phyloP scores from a whole-genome alignment of 176 grass and related monocot species.

The Pontederia paniculata region DNA sequence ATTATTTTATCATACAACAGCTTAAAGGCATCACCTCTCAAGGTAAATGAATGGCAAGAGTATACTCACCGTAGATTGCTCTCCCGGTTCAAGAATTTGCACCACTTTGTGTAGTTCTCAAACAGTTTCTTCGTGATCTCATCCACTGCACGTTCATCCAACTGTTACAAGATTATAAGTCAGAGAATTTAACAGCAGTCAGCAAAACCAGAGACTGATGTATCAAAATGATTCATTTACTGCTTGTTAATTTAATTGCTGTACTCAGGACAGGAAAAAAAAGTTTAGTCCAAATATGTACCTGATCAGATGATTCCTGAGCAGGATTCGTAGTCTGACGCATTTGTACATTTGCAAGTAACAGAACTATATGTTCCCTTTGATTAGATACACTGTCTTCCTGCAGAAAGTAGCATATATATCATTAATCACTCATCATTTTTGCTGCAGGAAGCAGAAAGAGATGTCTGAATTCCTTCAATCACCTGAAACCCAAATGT shows the following conservation, averaged over 20 bases:
- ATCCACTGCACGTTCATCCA: constrained; percentile 66
- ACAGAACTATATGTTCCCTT: constrained; percentile 81
- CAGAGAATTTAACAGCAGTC: background rate
- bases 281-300: constrained; percentile 22
- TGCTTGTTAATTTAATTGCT: background rate
- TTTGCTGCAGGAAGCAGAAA: background rate
- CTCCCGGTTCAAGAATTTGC: constrained; percentile 73
- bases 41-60: background rate
- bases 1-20: no score
- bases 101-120: constrained; percentile 93
- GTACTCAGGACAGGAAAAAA: background rate
- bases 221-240: background rate
- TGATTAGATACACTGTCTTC: constrained; percentile 84
- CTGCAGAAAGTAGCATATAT: constrained; percentile 26
- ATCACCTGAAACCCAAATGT: constrained; percentile 95
- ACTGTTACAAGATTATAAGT: no score
- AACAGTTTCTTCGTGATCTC: constrained; percentile 75
- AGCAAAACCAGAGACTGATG: background rate
- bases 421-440: background rate
- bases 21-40: no score
- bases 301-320: constrained; percentile 65
- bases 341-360: constrained; percentile 78
- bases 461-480: background rate
- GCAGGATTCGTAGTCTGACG: constrained; percentile 47
- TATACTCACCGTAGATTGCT: constrained; percentile 73